Base-by-base conservation (phyloP, 1,284 basidiomycete species). In the Naganishia sp. region DNA sequence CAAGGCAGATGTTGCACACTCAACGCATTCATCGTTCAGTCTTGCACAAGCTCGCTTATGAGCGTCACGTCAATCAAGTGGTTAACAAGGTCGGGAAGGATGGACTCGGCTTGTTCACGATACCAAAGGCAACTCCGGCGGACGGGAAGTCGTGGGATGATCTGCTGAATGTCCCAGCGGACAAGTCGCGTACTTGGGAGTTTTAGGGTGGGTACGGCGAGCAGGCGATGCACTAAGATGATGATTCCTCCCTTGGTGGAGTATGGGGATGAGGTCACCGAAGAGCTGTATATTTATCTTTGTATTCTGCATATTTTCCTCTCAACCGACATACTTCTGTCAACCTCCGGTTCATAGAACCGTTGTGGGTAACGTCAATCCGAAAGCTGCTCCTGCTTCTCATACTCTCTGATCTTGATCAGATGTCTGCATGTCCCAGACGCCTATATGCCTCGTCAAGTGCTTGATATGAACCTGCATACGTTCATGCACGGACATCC, bases 11-110 rank as follows among this genome's bases (percentile, higher is more conserved):
- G n/a, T 43, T 64, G 23, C 28, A 55, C 13, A 53, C 53, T 11
- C 63, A 64, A n/a, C 39, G 63, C 6, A 64, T 64, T n/a, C 63
- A 64, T 41, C 52, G 63, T n/a, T 64, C 63, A 9, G 63, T 64
- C 6, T 25, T 47, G 35, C 53, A 64, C 39, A 53, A 54, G 46
- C 53, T 64, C 31, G 25, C 52, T 11, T 56, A 64, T 35, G 52
- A 64, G 39, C 53, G 46, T 18, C 23, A 42, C 32, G 47, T 15
- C 25, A 45, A 45, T 18, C 41, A 32, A 28, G 18, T 18, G 17
- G 43, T 25, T 6, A 35, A 35, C 15, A 41, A 54, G 10, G 52
- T 39, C 6, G 52, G 32, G 3, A 35, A 28, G 52, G 18, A 54
- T 21, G 52, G 35, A 4, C 6, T 13, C 15, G 63, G 32, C 13